Base-by-base conservation (phyloP, 805 yeast species). In the Grigorovia transvaalensis region DNA sequence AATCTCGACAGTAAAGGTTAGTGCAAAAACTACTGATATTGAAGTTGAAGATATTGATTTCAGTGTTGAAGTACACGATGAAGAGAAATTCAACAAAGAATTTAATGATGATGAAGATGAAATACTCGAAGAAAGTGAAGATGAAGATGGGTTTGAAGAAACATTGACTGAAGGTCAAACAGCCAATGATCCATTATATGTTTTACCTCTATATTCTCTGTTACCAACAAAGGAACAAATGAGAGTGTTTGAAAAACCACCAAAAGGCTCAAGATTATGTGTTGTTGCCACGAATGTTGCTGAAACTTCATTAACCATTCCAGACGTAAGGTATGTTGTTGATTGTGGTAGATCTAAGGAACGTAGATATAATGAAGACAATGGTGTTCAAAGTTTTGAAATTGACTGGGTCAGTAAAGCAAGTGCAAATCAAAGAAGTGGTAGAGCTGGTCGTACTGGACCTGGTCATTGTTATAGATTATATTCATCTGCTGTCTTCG, bases 371-470 rank as follows among this genome's bases (percentile, higher is more conserved):
- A 85, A 90, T 56, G 85, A 85, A 57, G 82, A 80, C 33, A 86
- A 88, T 12, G 95, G 96, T 2, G 95, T 93, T 38, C 98, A 91
- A 69, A 85, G 95, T 54, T 95, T 85, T 68, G 93, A 87, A 62
- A 76, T 93, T 48, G 85, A 80, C 51, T 93, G 97, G 97, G 75
- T 90, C 4, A 85, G 96, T 47, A 89, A 93, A 61, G 99, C 99
- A 1, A 85, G 96, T 53, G 91, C 98, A 0, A 93, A 81, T 58
- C 99, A 93, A 73, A 78, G 99, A 71, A 72, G 95, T 18, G 98
- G 98, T 64, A 82, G 98, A 74, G 98, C 98, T 49, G 98, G 97
- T 65, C 84, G 98, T 76, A 90, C 96, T 0, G 99, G 98, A 0
- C 97, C 99, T 0, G 99, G 99, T 53, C 98, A 93, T 63, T 88